Evolutionary conservation across 1,284 basidiomycete species (phyloP), one percentile per base, ranked within the genome.

Genomic region (Ceratobasidium sp.): DNA sequence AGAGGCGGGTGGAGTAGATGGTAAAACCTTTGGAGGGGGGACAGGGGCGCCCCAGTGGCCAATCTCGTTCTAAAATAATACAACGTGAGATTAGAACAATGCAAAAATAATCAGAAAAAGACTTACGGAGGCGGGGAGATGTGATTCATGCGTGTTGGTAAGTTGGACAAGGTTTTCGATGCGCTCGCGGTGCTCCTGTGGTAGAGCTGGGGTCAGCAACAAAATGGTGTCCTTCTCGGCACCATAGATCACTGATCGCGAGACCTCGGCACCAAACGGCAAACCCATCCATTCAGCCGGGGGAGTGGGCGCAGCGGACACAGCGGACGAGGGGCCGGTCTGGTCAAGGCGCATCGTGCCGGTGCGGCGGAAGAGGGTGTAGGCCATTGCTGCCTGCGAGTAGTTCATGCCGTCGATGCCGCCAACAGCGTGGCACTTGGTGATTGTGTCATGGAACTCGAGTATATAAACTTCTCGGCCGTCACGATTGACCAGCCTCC

Each of bases 91-190:
- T 15, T 61, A 61, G 18, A 18, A 26, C 20, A 39, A 18, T 39
- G 5, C 20, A 26, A 33, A 18, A 18, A 61, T 6, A 39, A 61
- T 39, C 0, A 39, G 9, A 39, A 33, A 26, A 15, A 61, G 40
- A 44, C 63, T 64, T 64, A 64, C 63, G 20, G 40, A 40, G 18
- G 63, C 63, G 12, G 63, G 63, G 5, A 64, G 33, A 61, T 64
- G 26, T 13, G 6, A n/a, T n/a, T 64, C 20, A 44, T 44, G 63
- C 7, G 42, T 42, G 40, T 64, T 44, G 18, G 23, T 10, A 13
- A 44, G 40, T 10, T n/a, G 39, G 5, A 64, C n/a, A 26, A 64
- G 5, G 42, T 44, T 23, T 5, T 23, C 40, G 12, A 46, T 20
- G 4, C 63, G 13, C 12, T 64, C 63, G 3, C 39, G 15, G 12